Base-by-base conservation (phyloP, 345 rosid genomes). In the Eucalyptus regnans region DNA sequence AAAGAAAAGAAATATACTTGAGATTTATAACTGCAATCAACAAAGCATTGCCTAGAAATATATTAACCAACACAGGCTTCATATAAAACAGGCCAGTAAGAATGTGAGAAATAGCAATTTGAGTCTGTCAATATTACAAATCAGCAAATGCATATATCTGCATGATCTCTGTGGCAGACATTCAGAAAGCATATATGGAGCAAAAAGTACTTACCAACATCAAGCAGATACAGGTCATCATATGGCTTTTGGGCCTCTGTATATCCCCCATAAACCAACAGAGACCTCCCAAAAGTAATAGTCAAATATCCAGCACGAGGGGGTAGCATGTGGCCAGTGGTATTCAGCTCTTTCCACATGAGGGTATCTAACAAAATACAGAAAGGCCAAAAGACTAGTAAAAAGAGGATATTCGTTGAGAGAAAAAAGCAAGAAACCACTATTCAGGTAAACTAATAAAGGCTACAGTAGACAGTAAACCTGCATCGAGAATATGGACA, bases 401-500 rank as follows among this genome's bases (percentile, higher is more conserved):
- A 43, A 58, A 20, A 18, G 56, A 76, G 25, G 6, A 64, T n/a
- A 76, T 33, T 84, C 43, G 18, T 27, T 23, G 9, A 20, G 54
- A 18, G 54, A 18, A 25, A 89, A 2, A 60, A 87, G 86, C 81
- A 50, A 58, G 33, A 14, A 7, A 64, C 15, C 5, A 1, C 71
- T n/a, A 64, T 64, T 14, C 71, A 13, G 71, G 8, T 29, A 3
- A 64, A 64, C 71, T 4, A 64, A 64, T 64, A 64, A 64, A n/a
- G 37, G 71, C 15, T 25, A 64, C 18, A 12, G 33, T 29, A 13
- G 33, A 62, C 71, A 29, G 33, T 29, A 91, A 87, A 97, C 99
- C 99, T 94, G 99, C 91, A 91, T 98, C 95, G 90, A 98, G 95
- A 88, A 97, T 91, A 91, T 98, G 97, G 71, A 97, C 99, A 92